Base-by-base conservation (phyloP, 495 filamentous ascomycete genomes). In the Aspergillus campestris region DNA sequence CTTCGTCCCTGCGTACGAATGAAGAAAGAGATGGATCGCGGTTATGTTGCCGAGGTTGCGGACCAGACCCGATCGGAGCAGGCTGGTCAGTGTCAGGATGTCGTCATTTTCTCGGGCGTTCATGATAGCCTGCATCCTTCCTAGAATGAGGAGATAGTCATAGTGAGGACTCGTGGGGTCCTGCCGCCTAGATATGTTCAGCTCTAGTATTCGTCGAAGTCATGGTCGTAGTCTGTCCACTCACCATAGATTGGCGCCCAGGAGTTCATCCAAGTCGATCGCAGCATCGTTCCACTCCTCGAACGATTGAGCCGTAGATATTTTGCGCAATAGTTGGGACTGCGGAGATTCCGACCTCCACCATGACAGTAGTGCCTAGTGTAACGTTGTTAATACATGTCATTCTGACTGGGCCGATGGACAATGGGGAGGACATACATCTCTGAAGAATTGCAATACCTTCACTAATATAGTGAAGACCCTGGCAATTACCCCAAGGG, bases 41-140 rank as follows among this genome's bases (percentile, higher is more conserved):
- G 87, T 86, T 46, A 97, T 95, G 54, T 95, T 92, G 31, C 88
- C 90, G 7, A 95, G 72, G 53, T 95, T 96, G 24, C 91, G 81
- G 35, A 97, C 85, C 5, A 95, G 77, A 6, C 91, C 89, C 6
- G 84, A 88, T 6, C 88, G 85, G 27, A 95, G 75, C 5, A 94
- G 73, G 51, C 87, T 87, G 24, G 86, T 79, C 3, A 96, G 68
- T 11, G 76, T 75, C 34, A 87, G 65, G 30, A 91, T 75, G 57
- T 95, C 86, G 45, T 82, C 80, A 13, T 80, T 73, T 49, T 89
- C 82, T n/a, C 84, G 82, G 0, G 87, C 84, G 33, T 73, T 75
- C 48, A 83, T 73, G 48, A 95, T 77, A 24, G 80, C 76, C 53
- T 81, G 77, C 27, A 90, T 65, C 33, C 90, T 81, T 46, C 86